Base-by-base conservation (phyloP, 148 eudicot genomes). In the Vaccinium darrowii region DNA sequence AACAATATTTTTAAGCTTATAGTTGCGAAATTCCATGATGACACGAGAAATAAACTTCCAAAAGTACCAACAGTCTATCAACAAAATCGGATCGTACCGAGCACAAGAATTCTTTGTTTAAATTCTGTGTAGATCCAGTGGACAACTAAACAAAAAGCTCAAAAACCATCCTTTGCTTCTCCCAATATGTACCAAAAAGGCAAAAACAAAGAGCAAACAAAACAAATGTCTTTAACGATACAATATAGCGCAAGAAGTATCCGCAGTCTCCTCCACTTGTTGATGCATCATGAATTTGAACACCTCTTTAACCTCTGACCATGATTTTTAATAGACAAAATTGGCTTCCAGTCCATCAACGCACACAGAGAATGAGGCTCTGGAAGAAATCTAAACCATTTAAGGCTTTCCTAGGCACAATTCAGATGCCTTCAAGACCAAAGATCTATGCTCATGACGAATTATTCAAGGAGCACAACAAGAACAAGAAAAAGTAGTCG, bases 21-120 rank as follows among this genome's bases (percentile, higher is more conserved):
- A 43, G 72, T 60, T 79, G 82, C 18, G 19, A n/a, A 62, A 60
- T 58, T 80, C 33, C 15, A 47, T 80, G 18, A 80, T 43, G 10
- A 30, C 65, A 54, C 30, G 65, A 79, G 21, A 25, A 16, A 53
- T 14, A 56, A 54, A 27, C 36, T 52, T 27, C 30, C 19, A 56
- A 79, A 43, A 49, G 23, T n/a, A 50, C 80, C 57, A 78, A 78
- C n/a, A 80, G 18, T 19, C 73, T 5, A 80, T 56, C 30, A 62
- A 12, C 9, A 39, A 21, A 50, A 30, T 9, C 8, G 82, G 19
- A 50, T 8, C 0, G 13, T 33, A 16, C 14, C 13, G 18, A 16
- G 23, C 19, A 33, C 8, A 79, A 15, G 21, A 76, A 76, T 47
- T 33, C 80, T 43, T 43, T 0, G 47, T 5, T 43, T 43, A 43